phyloP scores from a whole-genome alignment of 2,329 filamentous ascomycete species.

The Cryphonectria carpinicola region DNA sequence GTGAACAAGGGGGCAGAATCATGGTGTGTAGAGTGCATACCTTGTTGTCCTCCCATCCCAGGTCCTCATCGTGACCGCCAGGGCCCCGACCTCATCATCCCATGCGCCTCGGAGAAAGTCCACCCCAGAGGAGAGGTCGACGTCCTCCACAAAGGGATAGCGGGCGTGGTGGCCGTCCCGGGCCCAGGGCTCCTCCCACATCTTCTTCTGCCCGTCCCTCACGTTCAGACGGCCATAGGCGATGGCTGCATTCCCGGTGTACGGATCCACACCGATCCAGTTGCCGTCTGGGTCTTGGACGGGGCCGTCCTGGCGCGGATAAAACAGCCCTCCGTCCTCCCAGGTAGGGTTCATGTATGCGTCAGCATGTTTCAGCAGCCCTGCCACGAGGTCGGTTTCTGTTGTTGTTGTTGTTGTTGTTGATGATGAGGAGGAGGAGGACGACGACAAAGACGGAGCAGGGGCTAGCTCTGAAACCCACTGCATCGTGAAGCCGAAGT shows the following conservation, averaged over 20 bases:
- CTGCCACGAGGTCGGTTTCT: constrained; percentile 17
- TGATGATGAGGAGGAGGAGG: too few species aligned
- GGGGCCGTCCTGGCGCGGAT: constrained; percentile 35
- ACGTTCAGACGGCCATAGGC: constrained; percentile 44
- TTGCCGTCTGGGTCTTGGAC: constrained; percentile 33
- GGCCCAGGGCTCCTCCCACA: constrained; percentile 41
- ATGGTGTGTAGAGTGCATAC: not conserved
- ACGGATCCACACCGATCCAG: constrained; percentile 40
- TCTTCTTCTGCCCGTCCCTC: constrained; percentile 40
- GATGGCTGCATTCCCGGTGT: constrained; percentile 41
- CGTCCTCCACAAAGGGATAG: constrained; percentile 14
- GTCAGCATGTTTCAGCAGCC: constrained; percentile 38
- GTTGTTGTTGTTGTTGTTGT: constrained; percentile 3
- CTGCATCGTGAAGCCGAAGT: constrained; percentile 37
- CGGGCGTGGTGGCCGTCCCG: constrained; percentile 26
- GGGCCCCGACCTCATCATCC: constrained; percentile 10
- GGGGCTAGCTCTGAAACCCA: constrained; percentile 42
- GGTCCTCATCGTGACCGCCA: constrained; percentile 17
- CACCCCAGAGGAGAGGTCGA: constrained; percentile 10
- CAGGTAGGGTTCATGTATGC: constrained; percentile 36
- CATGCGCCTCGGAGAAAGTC: constrained; percentile 21
- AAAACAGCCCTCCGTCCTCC: constrained; percentile 42
- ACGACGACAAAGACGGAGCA: constrained; percentile 12
- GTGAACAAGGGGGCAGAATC: too few species aligned
- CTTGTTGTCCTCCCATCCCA: constrained; percentile 12